Evolutionary conservation across 163 green algal species (phyloP).

Genomic region (Scenedesmus sp.): DNA sequence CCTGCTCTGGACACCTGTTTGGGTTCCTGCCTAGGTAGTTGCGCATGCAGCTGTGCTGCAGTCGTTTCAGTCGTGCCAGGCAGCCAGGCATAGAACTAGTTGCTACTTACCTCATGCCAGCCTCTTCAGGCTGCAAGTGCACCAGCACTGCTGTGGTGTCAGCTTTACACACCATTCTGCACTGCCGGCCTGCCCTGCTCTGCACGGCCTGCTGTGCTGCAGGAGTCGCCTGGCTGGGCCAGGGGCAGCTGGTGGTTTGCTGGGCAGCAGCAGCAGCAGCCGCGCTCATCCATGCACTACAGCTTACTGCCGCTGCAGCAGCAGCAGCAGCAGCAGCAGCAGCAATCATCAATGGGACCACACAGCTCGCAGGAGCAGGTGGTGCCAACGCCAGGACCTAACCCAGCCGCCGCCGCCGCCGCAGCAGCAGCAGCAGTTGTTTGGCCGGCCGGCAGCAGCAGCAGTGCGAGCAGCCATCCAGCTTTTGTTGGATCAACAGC

Average conservation of each 20-base stretch:
- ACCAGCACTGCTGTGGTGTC: no score
- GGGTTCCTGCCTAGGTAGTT: neutral
- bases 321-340: neutral
- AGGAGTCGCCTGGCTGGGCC: neutral
- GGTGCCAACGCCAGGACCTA: neutral
- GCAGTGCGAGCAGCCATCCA: neutral
- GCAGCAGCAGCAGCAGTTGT: neutral
- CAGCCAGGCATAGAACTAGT: no score
- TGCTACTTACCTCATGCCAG: no score
- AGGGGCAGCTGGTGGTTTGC: neutral
- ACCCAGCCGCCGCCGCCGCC: neutral
- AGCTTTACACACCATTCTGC: no score
- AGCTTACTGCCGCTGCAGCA: neutral
- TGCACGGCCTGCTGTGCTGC: neutral
- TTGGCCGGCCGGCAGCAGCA: neutral
- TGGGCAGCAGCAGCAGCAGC: neutral
- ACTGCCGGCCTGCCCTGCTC: no score
- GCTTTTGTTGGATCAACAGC: neutral
- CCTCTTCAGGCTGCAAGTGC: no score
- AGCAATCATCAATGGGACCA: neutral
- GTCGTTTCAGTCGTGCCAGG: neutral
- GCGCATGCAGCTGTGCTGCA: neutral
- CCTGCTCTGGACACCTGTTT: no score
- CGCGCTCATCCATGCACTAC: neutral
- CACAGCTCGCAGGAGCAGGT: neutral